A percentile compares a stretch with the other conserved stretches of the same genome.
Conservation (phyloP, 1,284 basidiomycete species). For the Tylopilus orsonianus region DNA sequence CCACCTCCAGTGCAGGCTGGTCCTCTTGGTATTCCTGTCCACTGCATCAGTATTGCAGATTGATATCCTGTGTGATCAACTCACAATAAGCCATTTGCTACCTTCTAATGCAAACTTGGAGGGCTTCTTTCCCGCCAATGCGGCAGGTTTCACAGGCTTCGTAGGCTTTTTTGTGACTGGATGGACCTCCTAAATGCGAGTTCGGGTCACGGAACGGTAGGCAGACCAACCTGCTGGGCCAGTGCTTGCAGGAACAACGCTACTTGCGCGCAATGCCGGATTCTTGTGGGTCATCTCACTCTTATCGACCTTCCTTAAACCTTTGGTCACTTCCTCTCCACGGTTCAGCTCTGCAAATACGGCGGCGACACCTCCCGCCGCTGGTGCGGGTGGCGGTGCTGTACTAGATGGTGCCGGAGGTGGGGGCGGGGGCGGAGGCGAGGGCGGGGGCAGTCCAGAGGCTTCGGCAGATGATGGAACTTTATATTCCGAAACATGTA, state of each 20-base stretch:
- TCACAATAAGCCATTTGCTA: slow-evolving; percentile 90
- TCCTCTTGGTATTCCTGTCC: slow-evolving; percentile 91
- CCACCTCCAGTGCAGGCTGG: slow-evolving; percentile 72
- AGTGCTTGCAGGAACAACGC: slow-evolving; percentile 57
- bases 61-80: slow-evolving; percentile 32
- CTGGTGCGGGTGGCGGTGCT: slow-evolving; percentile 40
- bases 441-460: slow-evolving; percentile 30
- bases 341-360: slow-evolving; percentile 94
- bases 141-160: slow-evolving; percentile 80
- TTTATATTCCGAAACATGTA: slow-evolving; percentile 58
- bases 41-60: slow-evolving; percentile 5
- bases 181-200: background rate
- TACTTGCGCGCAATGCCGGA: slow-evolving; percentile 73
- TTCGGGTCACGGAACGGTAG: slow-evolving; percentile 1
- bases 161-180: slow-evolving; percentile 60
- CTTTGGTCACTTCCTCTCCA: slow-evolving; percentile 88
- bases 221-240: slow-evolving; percentile 38
- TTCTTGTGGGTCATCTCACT: slow-evolving; percentile 99
- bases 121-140: slow-evolving; percentile 86
- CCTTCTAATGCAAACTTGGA: slow-evolving; percentile 90
- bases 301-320: slow-evolving; percentile 91
- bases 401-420: slow-evolving; percentile 56
- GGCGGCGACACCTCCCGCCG: slow-evolving; percentile 68
- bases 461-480: slow-evolving; percentile 36
- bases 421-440: slow-evolving; percentile 33